A percentile compares a stretch with the other conserved stretches of the same genome.
These are phyloP conservation scores for Rhododendron kiyosumense DNA, from an alignment of 148 eudicot genomes.

Conservation along the genomic window DNA sequence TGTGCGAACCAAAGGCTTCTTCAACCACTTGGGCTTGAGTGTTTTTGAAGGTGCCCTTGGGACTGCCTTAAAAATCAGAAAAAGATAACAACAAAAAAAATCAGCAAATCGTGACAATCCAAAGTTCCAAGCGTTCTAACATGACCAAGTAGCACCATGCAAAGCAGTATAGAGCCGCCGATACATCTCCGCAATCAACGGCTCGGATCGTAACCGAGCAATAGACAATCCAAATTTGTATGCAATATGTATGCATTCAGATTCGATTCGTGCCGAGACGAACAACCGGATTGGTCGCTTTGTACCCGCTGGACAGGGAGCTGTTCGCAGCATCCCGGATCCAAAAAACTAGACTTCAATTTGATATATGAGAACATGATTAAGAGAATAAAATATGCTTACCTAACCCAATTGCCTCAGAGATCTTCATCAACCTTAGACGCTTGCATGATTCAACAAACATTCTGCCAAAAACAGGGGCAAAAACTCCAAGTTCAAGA, in stretches of 20 bases:
- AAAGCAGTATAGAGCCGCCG: too few species aligned
- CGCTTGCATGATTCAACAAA: slow-evolving; percentile 71
- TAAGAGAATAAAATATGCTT: not conserved
- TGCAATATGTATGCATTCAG: too few species aligned
- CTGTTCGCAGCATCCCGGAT: too few species aligned
- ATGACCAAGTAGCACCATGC: not conserved
- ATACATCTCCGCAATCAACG: too few species aligned
- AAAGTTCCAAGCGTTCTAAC: not conserved
- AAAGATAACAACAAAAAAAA: not conserved
- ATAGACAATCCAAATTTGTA: too few species aligned
- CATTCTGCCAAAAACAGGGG: slow-evolving; percentile 30
- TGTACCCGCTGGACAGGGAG: too few species aligned
- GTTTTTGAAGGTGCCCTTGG: not conserved
- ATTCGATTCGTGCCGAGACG: too few species aligned
- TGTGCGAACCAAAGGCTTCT: not conserved
- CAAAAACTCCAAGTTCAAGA: not conserved
- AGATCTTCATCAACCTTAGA: slow-evolving; percentile 52
- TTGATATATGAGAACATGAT: not conserved
- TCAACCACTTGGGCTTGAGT: not conserved
- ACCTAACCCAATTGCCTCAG: slow-evolving; percentile 52
- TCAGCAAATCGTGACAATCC: not conserved
- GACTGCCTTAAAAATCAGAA: not conserved
- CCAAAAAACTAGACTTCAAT: not conserved
- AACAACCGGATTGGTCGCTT: too few species aligned
- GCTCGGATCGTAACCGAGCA: too few species aligned